Conservation (phyloP, 2,329 filamentous ascomycete genomes). For the Furcasterigmium sp. region DNA sequence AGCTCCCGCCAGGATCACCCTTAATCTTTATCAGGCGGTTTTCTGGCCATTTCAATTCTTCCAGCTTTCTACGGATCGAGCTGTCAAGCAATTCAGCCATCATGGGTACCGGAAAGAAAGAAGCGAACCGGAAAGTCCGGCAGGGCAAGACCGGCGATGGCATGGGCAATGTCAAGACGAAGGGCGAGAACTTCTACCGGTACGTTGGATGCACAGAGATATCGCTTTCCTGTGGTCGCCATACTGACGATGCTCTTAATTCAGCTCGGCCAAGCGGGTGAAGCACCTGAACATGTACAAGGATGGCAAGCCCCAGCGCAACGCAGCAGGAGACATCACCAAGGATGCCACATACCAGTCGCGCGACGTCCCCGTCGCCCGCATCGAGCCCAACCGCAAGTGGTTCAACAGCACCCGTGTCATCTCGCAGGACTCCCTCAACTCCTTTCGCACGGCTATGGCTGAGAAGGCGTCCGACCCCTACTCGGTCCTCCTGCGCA, state of each 20-base stretch:
- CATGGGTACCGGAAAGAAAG: constrained; percentile 93
- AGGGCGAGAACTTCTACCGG: constrained; percentile 99
- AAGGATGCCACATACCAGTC: constrained; percentile 82
- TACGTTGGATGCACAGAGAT: constrained; percentile 35
- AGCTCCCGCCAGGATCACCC: constrained; percentile 2
- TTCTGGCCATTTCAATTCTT: not conserved
- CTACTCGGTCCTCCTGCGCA: constrained; percentile 91
- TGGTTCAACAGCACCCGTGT: constrained; percentile 95
- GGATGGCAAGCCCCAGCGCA: constrained; percentile 76
- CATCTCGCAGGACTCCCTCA: constrained; percentile 84
- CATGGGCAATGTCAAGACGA: constrained; percentile 85
- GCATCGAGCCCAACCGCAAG: constrained; percentile 92
- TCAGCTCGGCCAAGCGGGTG: constrained; percentile 71
- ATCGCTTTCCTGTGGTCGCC: not conserved
- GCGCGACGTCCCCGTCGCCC: constrained; percentile 71
- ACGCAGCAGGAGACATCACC: constrained; percentile 77
- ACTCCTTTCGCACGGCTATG: constrained; percentile 85
- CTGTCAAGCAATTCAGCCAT: constrained; percentile 10
- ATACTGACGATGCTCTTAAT: not conserved
- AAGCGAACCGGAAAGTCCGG: constrained; percentile 73
- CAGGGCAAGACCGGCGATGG: constrained; percentile 83
- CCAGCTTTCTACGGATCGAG: constrained; percentile 10
- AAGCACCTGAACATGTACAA: constrained; percentile 88
- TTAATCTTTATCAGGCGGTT: not conserved
- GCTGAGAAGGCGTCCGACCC: constrained; percentile 86